Evolutionary conservation across 2,329 filamentous ascomycete species (phyloP).

Genomic region (Stagonosporopsis cucurbitacearum): DNA sequence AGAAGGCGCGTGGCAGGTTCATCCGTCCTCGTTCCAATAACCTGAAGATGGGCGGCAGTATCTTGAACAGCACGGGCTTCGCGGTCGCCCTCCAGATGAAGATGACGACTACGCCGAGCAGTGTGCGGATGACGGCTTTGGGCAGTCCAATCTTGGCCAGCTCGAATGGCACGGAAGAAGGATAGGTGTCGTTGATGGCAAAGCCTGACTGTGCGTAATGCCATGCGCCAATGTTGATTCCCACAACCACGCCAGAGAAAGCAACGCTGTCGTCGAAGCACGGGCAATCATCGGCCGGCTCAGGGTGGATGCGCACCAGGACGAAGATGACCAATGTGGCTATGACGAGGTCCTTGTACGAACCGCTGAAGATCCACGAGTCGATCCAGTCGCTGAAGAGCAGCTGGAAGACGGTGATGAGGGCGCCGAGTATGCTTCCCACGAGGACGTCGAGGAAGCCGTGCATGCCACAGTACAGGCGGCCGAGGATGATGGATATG

Average conservation of each 20-base stretch:
- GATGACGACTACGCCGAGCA: slow-evolving; percentile 81
- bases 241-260: slow-evolving; percentile 89
- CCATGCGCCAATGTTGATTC: slow-evolving; percentile 83
- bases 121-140: slow-evolving; percentile 69
- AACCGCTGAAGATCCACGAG: slow-evolving; percentile 64
- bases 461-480: slow-evolving; percentile 98
- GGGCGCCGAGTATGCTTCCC: slow-evolving; percentile 77
- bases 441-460: slow-evolving; percentile 90
- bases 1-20: slow-evolving; percentile 85
- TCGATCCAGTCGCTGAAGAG: slow-evolving; percentile 67
- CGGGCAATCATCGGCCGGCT: slow-evolving; percentile 94
- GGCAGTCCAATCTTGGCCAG: slow-evolving; percentile 70
- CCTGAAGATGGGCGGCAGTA: slow-evolving; percentile 85
- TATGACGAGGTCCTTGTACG: slow-evolving; percentile 67
- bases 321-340: slow-evolving; percentile 72
- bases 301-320: slow-evolving; percentile 87
- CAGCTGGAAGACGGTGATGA: slow-evolving; percentile 64
- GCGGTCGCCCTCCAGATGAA: slow-evolving; percentile 89
- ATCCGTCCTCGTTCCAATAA: slow-evolving; percentile 80
- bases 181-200: slow-evolving; percentile 60
- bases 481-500: slow-evolving; percentile 84
- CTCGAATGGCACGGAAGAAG: slow-evolving; percentile 69
- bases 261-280: slow-evolving; percentile 97
- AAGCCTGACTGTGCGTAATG: slow-evolving; percentile 70
- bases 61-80: slow-evolving; percentile 80